Evolutionary conservation across 2,329 filamentous ascomycete genomes (phyloP), one percentile per base, ranked within the genome.

Genomic region (Cladosporium colombiae): DNA sequence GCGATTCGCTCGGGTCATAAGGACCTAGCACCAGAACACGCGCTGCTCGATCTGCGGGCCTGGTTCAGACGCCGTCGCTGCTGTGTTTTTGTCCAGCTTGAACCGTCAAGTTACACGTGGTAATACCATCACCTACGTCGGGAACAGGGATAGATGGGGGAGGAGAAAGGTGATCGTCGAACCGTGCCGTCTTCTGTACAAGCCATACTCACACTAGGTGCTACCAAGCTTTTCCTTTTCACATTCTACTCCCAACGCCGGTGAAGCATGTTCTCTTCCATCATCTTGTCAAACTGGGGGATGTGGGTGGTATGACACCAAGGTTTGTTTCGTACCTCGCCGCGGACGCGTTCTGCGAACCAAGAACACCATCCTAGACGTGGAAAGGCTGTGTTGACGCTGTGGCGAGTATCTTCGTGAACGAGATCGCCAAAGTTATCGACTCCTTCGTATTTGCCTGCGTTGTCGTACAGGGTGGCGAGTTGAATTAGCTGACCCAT

Each of bases 291-390:
- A 18, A 56, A 56, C n/a, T 56, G 29, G 5, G 53, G 53, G 21
- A 56, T 56, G 10, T 56, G 53, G 11, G 53, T 56, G 14, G 53
- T 56, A 31, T 56, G 53, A 10, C 53, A 56, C 53, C 53, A 56
- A 8, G 53, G 53, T n/a, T 56, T 56, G 53, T 35, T 33, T 14
- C n/a, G 31, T n/a, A 56, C 53, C 31, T 56, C 53, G 4, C 31
- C 31, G 21, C 55, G 33, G 21, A 57, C 33, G 7, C 29, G 33
- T 18, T 25, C 55, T 35, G 55, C 55, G 37, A 57, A 37, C 55
- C 55, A 57, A 35, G 31, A 40, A 16, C 31, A 23, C 55, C 33
- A 57, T 2, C 27, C 29, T 31, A 35, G 29, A 31, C 53, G 53
- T 21, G 53, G 53, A n/a, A 56, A 56, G 18, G 53, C 53, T 23